phyloP scores from a whole-genome alignment of 176 grass and related monocot species.

The Hordeum vulgare region DNA sequence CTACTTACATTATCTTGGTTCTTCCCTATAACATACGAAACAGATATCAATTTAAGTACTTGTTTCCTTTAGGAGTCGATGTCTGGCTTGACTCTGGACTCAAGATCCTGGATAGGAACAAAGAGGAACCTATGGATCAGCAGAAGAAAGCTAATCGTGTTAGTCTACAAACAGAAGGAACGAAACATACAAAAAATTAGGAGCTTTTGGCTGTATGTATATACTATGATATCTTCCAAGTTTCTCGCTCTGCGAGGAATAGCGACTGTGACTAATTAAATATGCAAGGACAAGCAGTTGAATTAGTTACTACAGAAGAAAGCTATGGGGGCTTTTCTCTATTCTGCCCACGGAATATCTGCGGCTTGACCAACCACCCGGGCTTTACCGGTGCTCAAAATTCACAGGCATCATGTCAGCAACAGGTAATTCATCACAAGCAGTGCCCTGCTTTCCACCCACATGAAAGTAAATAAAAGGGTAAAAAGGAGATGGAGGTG shows the following conservation, averaged over 20 bases:
- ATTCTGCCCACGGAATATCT: constrained; percentile 11
- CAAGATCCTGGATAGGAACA: not conserved
- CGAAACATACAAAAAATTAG: not conserved
- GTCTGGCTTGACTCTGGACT: not conserved
- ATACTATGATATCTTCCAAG: not conserved
- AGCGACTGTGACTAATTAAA: constrained; percentile 21
- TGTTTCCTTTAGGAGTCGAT: not conserved
- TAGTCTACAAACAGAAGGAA: not conserved
- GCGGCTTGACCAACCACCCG: constrained; percentile 11
- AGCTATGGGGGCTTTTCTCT: not conserved
- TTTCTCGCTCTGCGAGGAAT: constrained; percentile 13
- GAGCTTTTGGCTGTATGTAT: not conserved
- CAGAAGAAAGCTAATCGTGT: not conserved
- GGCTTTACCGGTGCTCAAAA: not conserved
- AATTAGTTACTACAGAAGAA: constrained; percentile 14
- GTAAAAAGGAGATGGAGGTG: not conserved
- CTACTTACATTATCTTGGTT: constrained; percentile 25
- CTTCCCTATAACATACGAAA: not conserved
- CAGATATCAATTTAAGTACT: not conserved
- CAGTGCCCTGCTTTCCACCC: not conserved
- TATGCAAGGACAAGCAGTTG: constrained; percentile 17
- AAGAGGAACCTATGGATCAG: constrained; percentile 1
- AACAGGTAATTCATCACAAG: constrained; percentile 27
- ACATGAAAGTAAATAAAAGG: not conserved
- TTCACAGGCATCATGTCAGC: constrained; percentile 11